Evolutionary conservation across 2,329 filamentous ascomycete genomes (phyloP).

Genomic region (Cercospora zeina): DNA sequence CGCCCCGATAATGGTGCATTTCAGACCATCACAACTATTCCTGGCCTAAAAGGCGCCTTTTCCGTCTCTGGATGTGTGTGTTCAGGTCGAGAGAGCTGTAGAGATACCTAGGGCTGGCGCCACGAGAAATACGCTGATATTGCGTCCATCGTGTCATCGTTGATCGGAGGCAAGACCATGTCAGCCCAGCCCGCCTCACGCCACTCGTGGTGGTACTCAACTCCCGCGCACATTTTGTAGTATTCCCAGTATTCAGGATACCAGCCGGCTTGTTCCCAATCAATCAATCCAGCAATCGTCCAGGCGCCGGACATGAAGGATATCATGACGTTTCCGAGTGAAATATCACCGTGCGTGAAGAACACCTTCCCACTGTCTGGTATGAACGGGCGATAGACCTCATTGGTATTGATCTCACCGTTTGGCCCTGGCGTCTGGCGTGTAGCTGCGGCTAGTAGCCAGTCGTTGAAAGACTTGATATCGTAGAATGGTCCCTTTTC

Average conservation of each 20-base stretch:
- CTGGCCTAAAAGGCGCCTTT: no score
- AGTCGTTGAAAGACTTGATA: constrained; percentile 8
- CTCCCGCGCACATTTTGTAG: constrained; percentile 13
- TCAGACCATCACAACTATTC: no score
- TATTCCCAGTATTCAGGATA: constrained; percentile 54
- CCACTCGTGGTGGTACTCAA: constrained; percentile 12
- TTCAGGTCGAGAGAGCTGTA: no score
- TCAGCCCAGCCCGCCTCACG: neutral
- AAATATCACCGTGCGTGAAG: constrained; percentile 18
- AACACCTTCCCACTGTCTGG: neutral
- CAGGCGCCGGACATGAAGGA: constrained; percentile 39
- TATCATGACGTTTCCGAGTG: constrained; percentile 46
- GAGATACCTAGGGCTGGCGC: no score
- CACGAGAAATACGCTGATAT: no score
- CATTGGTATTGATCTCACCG: no score
- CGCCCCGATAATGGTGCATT: no score
- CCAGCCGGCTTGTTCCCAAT: constrained; percentile 53
- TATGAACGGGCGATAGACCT: no score
- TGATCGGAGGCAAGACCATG: no score
- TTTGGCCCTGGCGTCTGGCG: no score
- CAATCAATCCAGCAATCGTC: constrained; percentile 50
- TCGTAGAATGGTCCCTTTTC: neutral
- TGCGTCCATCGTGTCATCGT: no score
- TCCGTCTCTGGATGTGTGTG: no score
- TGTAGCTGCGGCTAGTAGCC: neutral